A percentile compares a stretch with the other conserved stretches of the same genome.
Conservation (phyloP, 805 yeast genomes). For the Zygotorulaspora florentina region DNA sequence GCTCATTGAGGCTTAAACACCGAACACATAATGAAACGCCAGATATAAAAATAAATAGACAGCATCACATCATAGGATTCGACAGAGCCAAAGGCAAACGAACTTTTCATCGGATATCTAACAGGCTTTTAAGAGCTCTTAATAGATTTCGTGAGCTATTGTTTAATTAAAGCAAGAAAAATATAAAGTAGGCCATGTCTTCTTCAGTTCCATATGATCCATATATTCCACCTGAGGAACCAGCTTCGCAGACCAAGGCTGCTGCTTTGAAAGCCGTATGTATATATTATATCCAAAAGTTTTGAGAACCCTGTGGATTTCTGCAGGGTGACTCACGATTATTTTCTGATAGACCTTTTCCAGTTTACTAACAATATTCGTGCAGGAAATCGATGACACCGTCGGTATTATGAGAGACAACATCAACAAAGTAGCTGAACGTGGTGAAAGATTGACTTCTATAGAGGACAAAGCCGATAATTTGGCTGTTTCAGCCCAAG, state of each 20-base stretch:
- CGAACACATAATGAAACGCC: slow-evolving; percentile 4
- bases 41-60: background rate
- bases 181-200: slow-evolving; percentile 46
- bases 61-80: background rate
- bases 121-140: background rate
- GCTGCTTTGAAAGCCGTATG: slow-evolving; percentile 81
- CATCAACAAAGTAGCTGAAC: slow-evolving; percentile 89
- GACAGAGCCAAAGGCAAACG: background rate
- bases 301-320: background rate
- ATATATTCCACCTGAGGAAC: slow-evolving; percentile 62
- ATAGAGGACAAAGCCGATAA: slow-evolving; percentile 92
- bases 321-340: too few species aligned
- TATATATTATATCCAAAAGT: slow-evolving; percentile 15
- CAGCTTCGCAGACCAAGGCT: slow-evolving; percentile 45
- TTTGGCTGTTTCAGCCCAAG: slow-evolving; percentile 86
- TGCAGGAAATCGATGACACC: slow-evolving; percentile 83
- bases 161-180: background rate
- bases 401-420: slow-evolving; percentile 97
- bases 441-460: slow-evolving; percentile 87
- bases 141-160: background rate
- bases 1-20: slow-evolving; percentile 2
- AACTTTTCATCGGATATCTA: background rate
- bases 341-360: too few species aligned
- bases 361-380: background rate
- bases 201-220: slow-evolving; percentile 84